Evolutionary conservation across 75 land plant species (phyloP), one percentile per base, ranked within the genome.

Genomic region (Chamaecyparis obtusa): DNA sequence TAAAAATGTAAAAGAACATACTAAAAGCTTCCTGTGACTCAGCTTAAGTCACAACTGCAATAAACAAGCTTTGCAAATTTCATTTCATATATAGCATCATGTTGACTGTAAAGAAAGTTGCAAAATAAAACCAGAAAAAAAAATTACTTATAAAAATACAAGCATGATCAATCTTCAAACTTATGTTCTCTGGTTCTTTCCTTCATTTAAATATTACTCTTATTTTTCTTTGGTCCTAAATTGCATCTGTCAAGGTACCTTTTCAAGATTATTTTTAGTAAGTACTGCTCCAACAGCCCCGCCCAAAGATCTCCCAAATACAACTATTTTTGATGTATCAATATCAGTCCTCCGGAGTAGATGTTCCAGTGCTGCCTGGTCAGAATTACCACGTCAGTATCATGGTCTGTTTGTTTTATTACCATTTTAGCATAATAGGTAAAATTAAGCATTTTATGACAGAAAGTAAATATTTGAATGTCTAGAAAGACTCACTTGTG

Each of bases 291-390:
- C 99, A 89, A 98, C 99, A 36, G 99, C 99, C 88, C 99, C 99
- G 37, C 99, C 99, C 82, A 98, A 92, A 39, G 99, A 98, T 87
- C 99, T 95, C 79, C 99, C 99, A 94, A 97, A 98, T 21, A 98
- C 96, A 84, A 98, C 92, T 84, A 98, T 94, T 85, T 91, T 93
- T 48, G 93, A 90, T 4, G 99, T 89, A 85, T 98, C 99, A 81
- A 98, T 95, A 89, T 96, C 97, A 37, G 90, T 89, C 76, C 99
- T 93, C 86, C 93, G 90, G 78, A 41, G 84, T n/a, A 98, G 94
- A 88, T 95, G 94, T 87, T 98, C 95, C 85, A 98, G 86, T 89
- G 99, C 99, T 87, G 99, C 99, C 99, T 98, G 89, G 9, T 41
- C 39, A 81, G 32, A 46, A 37, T 41, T 13, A 46, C 27, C 83